Conservation (phyloP, 371 early-diverging fungal genomes). For the Apophysomyces ossiformis region DNA sequence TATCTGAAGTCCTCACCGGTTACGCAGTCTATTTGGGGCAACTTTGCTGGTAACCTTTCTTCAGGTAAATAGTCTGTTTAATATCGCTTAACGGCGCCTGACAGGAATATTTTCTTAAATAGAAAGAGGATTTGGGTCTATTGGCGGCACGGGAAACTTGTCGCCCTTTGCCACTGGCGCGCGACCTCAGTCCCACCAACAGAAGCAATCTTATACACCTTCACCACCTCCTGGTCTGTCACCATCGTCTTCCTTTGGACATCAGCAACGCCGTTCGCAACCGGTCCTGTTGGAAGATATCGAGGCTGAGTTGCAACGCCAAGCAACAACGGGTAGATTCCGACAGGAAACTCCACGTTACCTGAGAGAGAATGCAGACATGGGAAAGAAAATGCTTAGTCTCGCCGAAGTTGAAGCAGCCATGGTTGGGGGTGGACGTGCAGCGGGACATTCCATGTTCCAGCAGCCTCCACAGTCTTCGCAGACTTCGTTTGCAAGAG, state of each 20-base stretch:
- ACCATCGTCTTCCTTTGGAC: constrained; percentile 33
- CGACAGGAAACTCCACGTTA: constrained; percentile 27
- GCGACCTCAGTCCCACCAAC: constrained; percentile 16
- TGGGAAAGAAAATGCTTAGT: constrained; percentile 61
- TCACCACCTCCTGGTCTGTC: constrained; percentile 31
- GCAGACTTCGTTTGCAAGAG: background rate
- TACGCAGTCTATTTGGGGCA: constrained; percentile 47
- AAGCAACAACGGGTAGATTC: constrained; percentile 24
- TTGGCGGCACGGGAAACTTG: constrained; percentile 16
- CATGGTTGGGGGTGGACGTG: constrained; percentile 36
- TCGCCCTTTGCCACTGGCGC: constrained; percentile 14
- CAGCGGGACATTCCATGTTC: constrained; percentile 27
- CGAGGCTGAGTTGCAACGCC: constrained; percentile 61
- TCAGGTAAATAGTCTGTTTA: constrained; percentile 21
- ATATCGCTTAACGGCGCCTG: background rate
- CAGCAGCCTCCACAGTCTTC: constrained; percentile 6
- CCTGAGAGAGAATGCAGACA: constrained; percentile 15
- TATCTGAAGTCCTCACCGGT: background rate
- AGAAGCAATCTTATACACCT: constrained; percentile 28
- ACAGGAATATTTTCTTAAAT: constrained; percentile 11
- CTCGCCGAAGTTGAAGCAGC: constrained; percentile 76
- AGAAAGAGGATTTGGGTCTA: constrained; percentile 26
- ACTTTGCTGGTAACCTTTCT: constrained; percentile 39
- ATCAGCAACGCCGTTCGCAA: constrained; percentile 36
- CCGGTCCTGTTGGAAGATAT: constrained; percentile 57